These are phyloP conservation scores for Atkinsonella hypoxylon DNA, from an alignment of 2,329 filamentous ascomycete genomes.

Conservation along the genomic window DNA sequence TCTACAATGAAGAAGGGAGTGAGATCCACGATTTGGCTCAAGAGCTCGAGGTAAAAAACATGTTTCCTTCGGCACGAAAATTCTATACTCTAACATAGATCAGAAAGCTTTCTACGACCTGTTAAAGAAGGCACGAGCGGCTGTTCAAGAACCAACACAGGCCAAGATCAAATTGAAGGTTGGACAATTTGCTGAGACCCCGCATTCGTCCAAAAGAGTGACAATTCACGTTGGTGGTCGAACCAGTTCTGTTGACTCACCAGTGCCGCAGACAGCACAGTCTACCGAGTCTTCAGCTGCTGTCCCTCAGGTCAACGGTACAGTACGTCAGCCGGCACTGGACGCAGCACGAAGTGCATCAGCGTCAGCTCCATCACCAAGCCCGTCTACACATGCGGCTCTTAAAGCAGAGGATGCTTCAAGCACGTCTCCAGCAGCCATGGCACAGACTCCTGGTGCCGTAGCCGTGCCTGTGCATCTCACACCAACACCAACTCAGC, in stretches of 20 bases:
- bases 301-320: conserved; percentile 13
- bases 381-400: conserved; percentile 26
- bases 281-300: conserved; percentile 12
- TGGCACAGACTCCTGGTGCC: conserved; percentile 10
- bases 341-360: conserved; percentile 31
- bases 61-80: neutral
- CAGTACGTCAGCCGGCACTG: conserved; percentile 13
- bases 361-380: conserved; percentile 29
- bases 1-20: conserved; percentile 87
- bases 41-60: conserved; percentile 59
- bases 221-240: conserved; percentile 58
- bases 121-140: conserved; percentile 58
- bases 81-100: conserved; percentile 6
- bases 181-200: conserved; percentile 32
- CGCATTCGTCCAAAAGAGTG: conserved; percentile 47
- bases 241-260: conserved; percentile 41
- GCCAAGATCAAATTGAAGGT: conserved; percentile 76
- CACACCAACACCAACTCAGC: conserved; percentile 7
- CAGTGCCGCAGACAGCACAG: conserved; percentile 27
- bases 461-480: conserved; percentile 7
- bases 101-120: conserved; percentile 58
- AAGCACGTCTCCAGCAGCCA: conserved; percentile 15
- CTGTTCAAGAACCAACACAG: conserved; percentile 59
- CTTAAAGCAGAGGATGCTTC: conserved; percentile 25
- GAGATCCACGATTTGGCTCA: conserved; percentile 67